Base-by-base conservation (phyloP, 73 alveolate genomes). In the Urostyla sp. region DNA sequence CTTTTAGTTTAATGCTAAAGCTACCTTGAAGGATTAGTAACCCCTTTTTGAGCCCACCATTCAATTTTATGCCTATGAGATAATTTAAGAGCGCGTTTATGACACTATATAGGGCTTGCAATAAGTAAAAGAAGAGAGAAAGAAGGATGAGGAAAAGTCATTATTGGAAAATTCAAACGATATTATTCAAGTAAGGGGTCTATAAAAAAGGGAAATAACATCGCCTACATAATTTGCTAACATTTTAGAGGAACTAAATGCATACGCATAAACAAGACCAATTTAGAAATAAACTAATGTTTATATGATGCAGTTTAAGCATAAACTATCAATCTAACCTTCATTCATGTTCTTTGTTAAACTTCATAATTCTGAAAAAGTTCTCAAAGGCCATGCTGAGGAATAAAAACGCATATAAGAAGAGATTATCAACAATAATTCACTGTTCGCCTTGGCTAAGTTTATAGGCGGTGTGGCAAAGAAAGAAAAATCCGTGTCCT, bases 101-200 rank as follows among this genome's bases (percentile, higher is more conserved):
- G n/a, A n/a, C n/a, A n/a, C n/a, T n/a, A n/a, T n/a, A n/a, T n/a
- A n/a, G n/a, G n/a, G n/a, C n/a, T n/a, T n/a, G n/a, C n/a, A n/a
- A n/a, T n/a, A n/a, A n/a, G n/a, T 36, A 34, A 21, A n/a, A 31
- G 37, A 13, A 15, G 32, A 28, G 76, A 59, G 24, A 59, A 59
- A 27, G 16, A 59, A 59, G 15, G 57, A n/a, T 27, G 57, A 13
- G 76, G 37, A 20, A n/a, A n/a, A n/a, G n/a, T n/a, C n/a, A n/a
- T 40, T 59, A 6, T 36, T 59, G 34, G 76, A 59, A 35, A 59
- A 59, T 34, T 59, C 76, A 15, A 59, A 59, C 20, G 76, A 59
- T 35, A 55, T 55, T 7, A 59, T 59, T 34, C 30, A 59, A 59
- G 76, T 59, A 5, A 59, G 76, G 37, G 76, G 76, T 7, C 24